Percentiles rank a stretch among this genome's conserved stretches.
phyloP scores from a whole-genome alignment of 805 yeast species.

The Sungouiella thailandica region DNA sequence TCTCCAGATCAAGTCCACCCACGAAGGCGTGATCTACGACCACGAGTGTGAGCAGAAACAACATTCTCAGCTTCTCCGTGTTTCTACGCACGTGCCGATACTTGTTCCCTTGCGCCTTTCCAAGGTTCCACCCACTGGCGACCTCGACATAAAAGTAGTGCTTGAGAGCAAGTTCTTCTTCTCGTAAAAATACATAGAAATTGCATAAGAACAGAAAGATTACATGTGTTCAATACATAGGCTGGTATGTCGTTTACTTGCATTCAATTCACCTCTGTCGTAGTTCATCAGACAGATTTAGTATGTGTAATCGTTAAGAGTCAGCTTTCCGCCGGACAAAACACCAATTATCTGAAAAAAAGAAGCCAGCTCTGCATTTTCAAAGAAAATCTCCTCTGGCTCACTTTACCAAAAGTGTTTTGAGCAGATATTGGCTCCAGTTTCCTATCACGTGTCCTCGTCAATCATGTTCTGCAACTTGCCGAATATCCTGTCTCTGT shows the following conservation, averaged over 20 bases:
- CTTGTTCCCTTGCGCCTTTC: slow-evolving; percentile 27
- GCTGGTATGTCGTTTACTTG: too few relatives aligned
- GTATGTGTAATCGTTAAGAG: too few relatives aligned
- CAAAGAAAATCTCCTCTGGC: too few relatives aligned
- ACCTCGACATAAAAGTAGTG: slow-evolving; percentile 28
- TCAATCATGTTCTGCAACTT: slow-evolving; percentile 52
- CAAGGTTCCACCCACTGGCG: slow-evolving; percentile 27
- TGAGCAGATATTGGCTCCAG: too few relatives aligned
- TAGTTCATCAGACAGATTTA: too few relatives aligned
- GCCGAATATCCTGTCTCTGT: slow-evolving; percentile 60
- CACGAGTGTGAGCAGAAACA: not conserved
- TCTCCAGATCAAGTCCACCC: slow-evolving; percentile 6
- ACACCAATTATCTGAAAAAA: too few relatives aligned
- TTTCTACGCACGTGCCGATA: slow-evolving; percentile 19
- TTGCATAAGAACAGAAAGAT: not conserved
- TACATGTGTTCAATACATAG: too few relatives aligned
- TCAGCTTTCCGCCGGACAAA: too few relatives aligned
- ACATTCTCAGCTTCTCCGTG: not conserved
- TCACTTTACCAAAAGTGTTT: too few relatives aligned
- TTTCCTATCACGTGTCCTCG: slow-evolving; percentile 18
- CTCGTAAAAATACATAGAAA: slow-evolving; percentile 16
- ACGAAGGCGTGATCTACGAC: slow-evolving; percentile 5
- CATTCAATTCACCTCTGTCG: too few relatives aligned
- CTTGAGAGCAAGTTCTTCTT: slow-evolving; percentile 32
- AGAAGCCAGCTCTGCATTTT: too few relatives aligned